Evolutionary conservation across 1,284 basidiomycete genomes (phyloP).

Genomic region (Cryptococcus hybrid): DNA sequence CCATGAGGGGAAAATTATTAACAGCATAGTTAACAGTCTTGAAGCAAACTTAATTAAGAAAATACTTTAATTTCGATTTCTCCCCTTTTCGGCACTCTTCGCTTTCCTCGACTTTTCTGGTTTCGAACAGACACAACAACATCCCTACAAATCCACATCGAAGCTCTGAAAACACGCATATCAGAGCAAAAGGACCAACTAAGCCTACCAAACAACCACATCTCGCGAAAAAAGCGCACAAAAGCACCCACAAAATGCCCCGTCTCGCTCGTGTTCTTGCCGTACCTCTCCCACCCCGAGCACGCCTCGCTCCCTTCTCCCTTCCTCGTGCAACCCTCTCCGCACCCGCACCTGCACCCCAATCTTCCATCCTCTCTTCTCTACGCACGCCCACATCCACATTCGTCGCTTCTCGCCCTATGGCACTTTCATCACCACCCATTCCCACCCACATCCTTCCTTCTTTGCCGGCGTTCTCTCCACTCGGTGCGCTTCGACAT

Average conservation of each 20-base stretch:
- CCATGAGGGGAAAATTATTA: too few species aligned
- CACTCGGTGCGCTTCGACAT: slow-evolving; percentile 6
- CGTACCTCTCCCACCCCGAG: too few species aligned
- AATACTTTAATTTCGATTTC: slow-evolving; percentile 18
- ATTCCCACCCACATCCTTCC: background rate
- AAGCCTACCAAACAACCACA: too few species aligned
- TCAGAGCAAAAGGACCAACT: too few species aligned
- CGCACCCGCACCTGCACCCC: background rate
- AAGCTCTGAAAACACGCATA: too few species aligned
- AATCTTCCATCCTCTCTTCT: background rate
- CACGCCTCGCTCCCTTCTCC: background rate
- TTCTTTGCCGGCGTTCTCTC: slow-evolving; percentile 10
- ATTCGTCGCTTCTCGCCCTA: background rate
- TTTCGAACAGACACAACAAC: background rate
- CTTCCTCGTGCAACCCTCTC: background rate
- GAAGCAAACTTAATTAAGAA: background rate
- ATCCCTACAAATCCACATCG: too few species aligned
- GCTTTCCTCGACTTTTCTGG: background rate
- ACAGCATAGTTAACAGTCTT: background rate
- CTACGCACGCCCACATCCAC: background rate
- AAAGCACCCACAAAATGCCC: slow-evolving; percentile 11
- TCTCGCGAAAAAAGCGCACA: too few species aligned
- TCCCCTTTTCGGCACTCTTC: slow-evolving; percentile 12
- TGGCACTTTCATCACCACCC: slow-evolving; percentile 2
- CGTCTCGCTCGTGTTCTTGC: too few species aligned